These are phyloP conservation scores for Talaromyces rugulosus DNA, from an alignment of 2,329 filamentous ascomycete species.

Conservation along the genomic window DNA sequence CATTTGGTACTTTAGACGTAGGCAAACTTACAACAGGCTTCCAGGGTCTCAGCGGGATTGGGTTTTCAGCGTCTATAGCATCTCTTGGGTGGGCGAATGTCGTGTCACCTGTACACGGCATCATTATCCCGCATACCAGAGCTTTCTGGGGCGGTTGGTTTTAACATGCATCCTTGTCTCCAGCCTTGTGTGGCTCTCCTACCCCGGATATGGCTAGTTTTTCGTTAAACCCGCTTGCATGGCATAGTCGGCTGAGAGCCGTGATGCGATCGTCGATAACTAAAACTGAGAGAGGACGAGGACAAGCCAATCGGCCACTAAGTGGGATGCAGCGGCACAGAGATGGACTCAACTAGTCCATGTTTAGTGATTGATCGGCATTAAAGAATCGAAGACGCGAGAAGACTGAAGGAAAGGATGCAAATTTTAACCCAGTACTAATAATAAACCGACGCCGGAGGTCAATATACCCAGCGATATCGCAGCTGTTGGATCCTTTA, in stretches of 20 bases:
- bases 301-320: neutral
- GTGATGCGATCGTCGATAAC: no score
- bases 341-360: neutral
- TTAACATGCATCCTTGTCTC: neutral
- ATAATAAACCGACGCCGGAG: neutral
- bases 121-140: neutral
- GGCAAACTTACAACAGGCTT: neutral
- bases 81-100: neutral
- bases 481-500: neutral
- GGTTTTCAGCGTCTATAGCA: neutral
- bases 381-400: neutral
- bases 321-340: neutral
- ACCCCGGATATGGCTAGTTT: no score
- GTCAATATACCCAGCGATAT: neutral
- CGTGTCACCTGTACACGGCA: neutral
- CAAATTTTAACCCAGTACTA: neutral
- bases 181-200: neutral
- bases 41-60: neutral
- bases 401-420: neutral
- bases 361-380: neutral
- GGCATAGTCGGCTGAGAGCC: no score
- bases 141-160: neutral
- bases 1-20: neutral
- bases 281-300: neutral
- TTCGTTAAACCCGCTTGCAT: neutral